Conservation (phyloP, 345 rosid species). For the Mercurialis annua region DNA sequence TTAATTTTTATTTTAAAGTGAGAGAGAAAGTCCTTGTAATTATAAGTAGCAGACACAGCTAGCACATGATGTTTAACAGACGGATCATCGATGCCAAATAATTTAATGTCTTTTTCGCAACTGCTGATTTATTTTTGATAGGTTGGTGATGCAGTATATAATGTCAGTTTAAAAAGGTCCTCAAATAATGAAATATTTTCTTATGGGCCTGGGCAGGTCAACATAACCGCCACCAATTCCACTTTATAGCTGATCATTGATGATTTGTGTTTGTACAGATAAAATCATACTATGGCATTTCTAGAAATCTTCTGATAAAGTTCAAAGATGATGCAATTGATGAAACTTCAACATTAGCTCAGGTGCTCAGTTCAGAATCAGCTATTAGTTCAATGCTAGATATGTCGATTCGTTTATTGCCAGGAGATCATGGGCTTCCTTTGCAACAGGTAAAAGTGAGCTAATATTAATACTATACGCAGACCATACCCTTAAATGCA, state of each 20-base stretch:
- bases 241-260: background rate
- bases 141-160: background rate
- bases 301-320: constrained; percentile 85
- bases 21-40: background rate
- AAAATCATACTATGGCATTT: constrained; percentile 87
- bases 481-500: background rate
- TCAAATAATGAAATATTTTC: background rate
- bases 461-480: background rate
- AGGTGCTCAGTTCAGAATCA: constrained; percentile 83
- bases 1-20: background rate
- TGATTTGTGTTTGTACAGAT: constrained; percentile 48
- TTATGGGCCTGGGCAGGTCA: background rate
- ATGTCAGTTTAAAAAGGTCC: background rate
- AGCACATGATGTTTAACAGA: background rate
- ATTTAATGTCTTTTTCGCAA: background rate
- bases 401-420: constrained; percentile 82
- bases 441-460: constrained; percentile 72
- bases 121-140: background rate
- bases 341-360: constrained; percentile 82
- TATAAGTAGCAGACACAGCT: background rate
- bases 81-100: background rate
- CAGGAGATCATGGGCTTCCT: constrained; percentile 97
- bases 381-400: constrained; percentile 91
- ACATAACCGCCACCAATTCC: background rate
- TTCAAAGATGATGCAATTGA: constrained; percentile 85